Percentiles rank a stretch among this genome's conserved stretches.
phyloP scores from a whole-genome alignment of 805 yeast species.

The Hanseniaspora clermontiae region DNA sequence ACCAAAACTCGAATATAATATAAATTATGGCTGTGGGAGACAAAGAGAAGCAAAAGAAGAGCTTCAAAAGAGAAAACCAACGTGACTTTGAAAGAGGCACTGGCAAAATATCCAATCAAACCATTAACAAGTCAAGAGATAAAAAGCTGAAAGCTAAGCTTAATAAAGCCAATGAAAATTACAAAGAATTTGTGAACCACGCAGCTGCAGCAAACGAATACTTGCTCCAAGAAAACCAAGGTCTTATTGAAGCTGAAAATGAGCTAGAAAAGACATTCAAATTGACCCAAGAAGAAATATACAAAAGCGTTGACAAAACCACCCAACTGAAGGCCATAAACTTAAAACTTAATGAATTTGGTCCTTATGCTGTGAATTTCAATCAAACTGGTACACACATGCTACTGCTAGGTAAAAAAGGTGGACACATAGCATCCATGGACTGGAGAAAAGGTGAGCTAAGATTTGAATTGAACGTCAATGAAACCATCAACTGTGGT shows the following conservation, averaged over 20 bases:
- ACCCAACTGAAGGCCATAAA: slow-evolving; percentile 68
- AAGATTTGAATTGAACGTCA: slow-evolving; percentile 68
- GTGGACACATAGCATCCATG: slow-evolving; percentile 79
- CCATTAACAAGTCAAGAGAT: slow-evolving; percentile 34
- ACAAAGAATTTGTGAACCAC: slow-evolving; percentile 62
- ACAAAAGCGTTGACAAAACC: slow-evolving; percentile 57
- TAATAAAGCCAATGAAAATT: slow-evolving; percentile 55
- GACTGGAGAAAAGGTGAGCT: slow-evolving; percentile 86
- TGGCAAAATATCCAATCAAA: slow-evolving; percentile 13
- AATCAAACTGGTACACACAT: slow-evolving; percentile 79
- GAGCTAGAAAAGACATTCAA: slow-evolving; percentile 82
- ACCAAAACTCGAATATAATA: not conserved
- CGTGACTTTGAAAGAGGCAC: slow-evolving; percentile 26
- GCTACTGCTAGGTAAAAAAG: slow-evolving; percentile 76
- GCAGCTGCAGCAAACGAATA: slow-evolving; percentile 74
- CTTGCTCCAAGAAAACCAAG: slow-evolving; percentile 70
- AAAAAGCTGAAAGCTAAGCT: slow-evolving; percentile 52
- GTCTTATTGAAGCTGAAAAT: slow-evolving; percentile 84
- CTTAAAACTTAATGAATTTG: slow-evolving; percentile 59
- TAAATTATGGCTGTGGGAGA: not conserved
- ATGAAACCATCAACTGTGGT: slow-evolving; percentile 84
- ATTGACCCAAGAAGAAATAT: slow-evolving; percentile 69
- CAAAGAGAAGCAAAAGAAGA: not conserved
- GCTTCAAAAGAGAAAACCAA: slow-evolving; percentile 23
- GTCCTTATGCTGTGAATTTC: slow-evolving; percentile 76